Evolutionary conservation across 78 protist genomes (phyloP).

Genomic region (Trichosphaerium sp.): DNA sequence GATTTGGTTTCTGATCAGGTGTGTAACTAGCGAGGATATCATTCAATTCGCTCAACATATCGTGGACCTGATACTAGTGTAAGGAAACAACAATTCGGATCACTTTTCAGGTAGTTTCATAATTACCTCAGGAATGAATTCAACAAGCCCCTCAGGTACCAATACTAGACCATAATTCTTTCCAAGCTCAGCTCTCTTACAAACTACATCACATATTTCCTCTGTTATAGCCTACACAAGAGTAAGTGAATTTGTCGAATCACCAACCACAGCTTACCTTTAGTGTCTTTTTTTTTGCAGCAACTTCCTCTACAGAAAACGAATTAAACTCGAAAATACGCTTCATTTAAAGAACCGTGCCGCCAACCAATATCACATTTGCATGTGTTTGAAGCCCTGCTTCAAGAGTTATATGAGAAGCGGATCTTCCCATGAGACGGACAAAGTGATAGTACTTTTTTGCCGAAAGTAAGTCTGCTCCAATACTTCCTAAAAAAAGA

Average conservation of each 20-base stretch:
- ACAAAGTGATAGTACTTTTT: slow-evolving; percentile 44
- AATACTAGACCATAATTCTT: slow-evolving; percentile 23
- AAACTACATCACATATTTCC: slow-evolving; percentile 15
- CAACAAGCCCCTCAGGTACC: slow-evolving; percentile 33
- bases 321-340: too few species aligned
- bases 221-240: too few species aligned
- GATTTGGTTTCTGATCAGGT: too few species aligned
- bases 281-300: background rate
- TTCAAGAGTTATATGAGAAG: slow-evolving; percentile 56
- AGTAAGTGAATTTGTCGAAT: too few species aligned
- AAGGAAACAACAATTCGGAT: too few species aligned
- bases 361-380: slow-evolving; percentile 17
- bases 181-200: slow-evolving; percentile 1
- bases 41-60: slow-evolving; percentile 5
- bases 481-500: too few species aligned
- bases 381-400: slow-evolving; percentile 41
- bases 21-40: slow-evolving; percentile 11
- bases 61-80: too few species aligned
- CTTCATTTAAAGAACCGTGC: too few species aligned
- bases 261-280: background rate
- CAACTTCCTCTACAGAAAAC: slow-evolving; percentile 60
- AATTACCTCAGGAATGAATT: slow-evolving; percentile 4
- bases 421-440: slow-evolving; percentile 59
- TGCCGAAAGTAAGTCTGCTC: slow-evolving; percentile 22
- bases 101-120: too few species aligned